Conservation (phyloP, 2,329 filamentous ascomycete genomes). For the Fusarium dimerum region DNA sequence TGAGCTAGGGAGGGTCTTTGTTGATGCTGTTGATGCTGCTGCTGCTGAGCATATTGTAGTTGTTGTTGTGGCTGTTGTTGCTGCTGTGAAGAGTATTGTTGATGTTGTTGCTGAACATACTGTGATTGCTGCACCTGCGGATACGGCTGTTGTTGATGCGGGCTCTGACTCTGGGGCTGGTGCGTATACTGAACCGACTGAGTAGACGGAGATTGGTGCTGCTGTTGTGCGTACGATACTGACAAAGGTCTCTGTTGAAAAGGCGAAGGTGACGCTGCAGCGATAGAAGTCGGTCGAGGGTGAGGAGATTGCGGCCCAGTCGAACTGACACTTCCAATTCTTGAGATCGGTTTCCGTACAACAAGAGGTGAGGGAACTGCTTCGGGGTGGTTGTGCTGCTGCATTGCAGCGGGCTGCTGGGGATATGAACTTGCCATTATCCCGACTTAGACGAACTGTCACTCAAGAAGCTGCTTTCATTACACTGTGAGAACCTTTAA, state of each 20-base stretch:
- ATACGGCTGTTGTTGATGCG: background rate
- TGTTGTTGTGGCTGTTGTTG: slow-evolving; percentile 5
- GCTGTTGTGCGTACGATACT: background rate
- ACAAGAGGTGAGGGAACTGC: slow-evolving; percentile 9
- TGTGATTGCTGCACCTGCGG: background rate
- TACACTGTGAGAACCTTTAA: too few relatives aligned
- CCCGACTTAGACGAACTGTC: slow-evolving; percentile 5
- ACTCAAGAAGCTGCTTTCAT: background rate
- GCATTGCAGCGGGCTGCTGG: slow-evolving; percentile 1
- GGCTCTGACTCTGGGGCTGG: slow-evolving; percentile 1
- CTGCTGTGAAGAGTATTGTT: background rate
- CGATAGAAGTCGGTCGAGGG: slow-evolving; percentile 7
- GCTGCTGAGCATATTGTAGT: background rate
- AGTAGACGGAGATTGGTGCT: background rate
- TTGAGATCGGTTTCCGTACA: slow-evolving; percentile 15
- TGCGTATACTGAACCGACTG: background rate
- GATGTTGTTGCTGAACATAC: background rate
- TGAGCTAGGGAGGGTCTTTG: slow-evolving; percentile 4
- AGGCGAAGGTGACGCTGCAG: slow-evolving; percentile 6
- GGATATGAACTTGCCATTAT: slow-evolving; percentile 18
- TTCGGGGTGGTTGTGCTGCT: background rate
- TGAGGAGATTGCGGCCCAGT: background rate
- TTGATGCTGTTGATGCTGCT: slow-evolving; percentile 1
- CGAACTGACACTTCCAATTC: slow-evolving; percentile 10
- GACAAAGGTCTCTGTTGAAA: slow-evolving; percentile 7